Conservation (phyloP, 2,329 filamentous ascomycete species). For the Sarocladium brachiariae region DNA sequence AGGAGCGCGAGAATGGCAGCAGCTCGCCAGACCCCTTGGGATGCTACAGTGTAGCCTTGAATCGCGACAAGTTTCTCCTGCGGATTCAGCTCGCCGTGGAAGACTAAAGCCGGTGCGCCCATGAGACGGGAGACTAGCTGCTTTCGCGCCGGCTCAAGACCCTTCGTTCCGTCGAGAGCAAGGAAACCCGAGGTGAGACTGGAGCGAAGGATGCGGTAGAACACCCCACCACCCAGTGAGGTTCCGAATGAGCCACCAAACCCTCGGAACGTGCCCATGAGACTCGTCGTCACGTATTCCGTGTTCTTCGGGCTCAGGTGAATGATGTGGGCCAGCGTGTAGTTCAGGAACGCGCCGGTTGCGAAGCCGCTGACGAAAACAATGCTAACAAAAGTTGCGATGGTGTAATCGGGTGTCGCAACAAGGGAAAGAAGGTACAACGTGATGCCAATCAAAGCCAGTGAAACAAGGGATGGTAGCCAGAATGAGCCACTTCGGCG, state of each 20-base stretch:
- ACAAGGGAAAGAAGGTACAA: conserved; percentile 49
- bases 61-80: conserved; percentile 40
- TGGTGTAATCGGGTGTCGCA: conserved; percentile 44
- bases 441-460: conserved; percentile 54
- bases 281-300: conserved; percentile 69
- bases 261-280: conserved; percentile 73
- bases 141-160: conserved; percentile 25
- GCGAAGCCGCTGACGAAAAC: conserved; percentile 66
- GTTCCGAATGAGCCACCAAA: conserved; percentile 78
- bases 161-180: conserved; percentile 32
- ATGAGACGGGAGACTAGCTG: conserved; percentile 40
- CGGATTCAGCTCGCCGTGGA: conserved; percentile 30
- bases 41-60: conserved; percentile 38
- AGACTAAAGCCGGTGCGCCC: conserved; percentile 45
- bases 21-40: conserved; percentile 39
- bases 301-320: conserved; percentile 60
- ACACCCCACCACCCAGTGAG: conserved; percentile 71
- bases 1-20: conserved; percentile 36
- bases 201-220: conserved; percentile 52
- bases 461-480: conserved; percentile 51
- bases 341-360: conserved; percentile 69
- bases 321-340: conserved; percentile 72
- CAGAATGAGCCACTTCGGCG: conserved; percentile 68
- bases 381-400: conserved; percentile 47
- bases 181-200: conserved; percentile 52